These are phyloP conservation scores for Verticillium isaacii DNA, from an alignment of 2,329 filamentous ascomycete species.

Conservation along the genomic window DNA sequence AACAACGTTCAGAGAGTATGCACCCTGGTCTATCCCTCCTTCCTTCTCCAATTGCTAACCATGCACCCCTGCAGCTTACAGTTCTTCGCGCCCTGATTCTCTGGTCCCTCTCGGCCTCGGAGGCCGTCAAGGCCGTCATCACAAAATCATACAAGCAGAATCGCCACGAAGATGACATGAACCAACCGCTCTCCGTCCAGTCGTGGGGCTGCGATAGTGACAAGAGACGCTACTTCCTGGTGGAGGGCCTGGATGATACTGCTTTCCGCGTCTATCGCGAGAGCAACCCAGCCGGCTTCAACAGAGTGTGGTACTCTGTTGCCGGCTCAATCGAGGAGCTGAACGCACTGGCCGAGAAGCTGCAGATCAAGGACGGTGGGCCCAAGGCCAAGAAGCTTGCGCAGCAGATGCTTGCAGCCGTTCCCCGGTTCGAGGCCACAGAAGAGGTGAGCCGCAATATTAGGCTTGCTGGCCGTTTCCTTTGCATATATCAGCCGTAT, in stretches of 20 bases:
- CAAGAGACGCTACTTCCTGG: conserved; percentile 87
- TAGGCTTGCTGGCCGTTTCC: too few species aligned
- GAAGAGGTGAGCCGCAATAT: conserved; percentile 61
- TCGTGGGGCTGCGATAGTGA: conserved; percentile 87
- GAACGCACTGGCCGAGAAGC: conserved; percentile 66
- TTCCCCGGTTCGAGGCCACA: conserved; percentile 87
- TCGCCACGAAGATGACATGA: conserved; percentile 72
- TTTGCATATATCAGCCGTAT: neutral
- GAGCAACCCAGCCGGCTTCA: conserved; percentile 74
- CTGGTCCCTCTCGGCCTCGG: conserved; percentile 87
- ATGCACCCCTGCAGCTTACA: conserved; percentile 55
- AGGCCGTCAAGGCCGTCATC: conserved; percentile 73
- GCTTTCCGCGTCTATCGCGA: conserved; percentile 92
- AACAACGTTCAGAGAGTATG: conserved; percentile 72
- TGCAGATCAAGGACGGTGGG: conserved; percentile 71
- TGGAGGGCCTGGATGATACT: conserved; percentile 93
- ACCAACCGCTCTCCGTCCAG: conserved; percentile 85
- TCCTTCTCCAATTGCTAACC: conserved; percentile 2
- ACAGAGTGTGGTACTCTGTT: conserved; percentile 85
- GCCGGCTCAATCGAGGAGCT: conserved; percentile 89
- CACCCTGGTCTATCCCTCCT: neutral
- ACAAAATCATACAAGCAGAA: conserved; percentile 85
- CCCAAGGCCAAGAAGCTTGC: conserved; percentile 76
- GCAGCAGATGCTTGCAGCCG: conserved; percentile 70
- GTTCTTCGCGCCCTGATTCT: conserved; percentile 78